Conservation (phyloP, 352 stramenopile genomes). For the Sclerospora graminicola region DNA sequence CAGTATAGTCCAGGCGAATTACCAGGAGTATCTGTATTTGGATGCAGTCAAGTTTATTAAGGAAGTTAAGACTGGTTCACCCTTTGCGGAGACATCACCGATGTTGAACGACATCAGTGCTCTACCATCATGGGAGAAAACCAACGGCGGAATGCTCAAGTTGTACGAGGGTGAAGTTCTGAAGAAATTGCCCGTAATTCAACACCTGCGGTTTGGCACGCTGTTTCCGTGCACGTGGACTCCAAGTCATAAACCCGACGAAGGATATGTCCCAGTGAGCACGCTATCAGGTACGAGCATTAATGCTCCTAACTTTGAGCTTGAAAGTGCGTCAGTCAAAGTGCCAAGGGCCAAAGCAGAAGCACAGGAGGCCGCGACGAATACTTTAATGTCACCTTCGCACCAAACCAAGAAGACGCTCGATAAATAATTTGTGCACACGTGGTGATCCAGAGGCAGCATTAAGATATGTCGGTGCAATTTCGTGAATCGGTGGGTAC, state of each 20-base stretch:
- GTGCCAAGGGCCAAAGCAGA: conserved; percentile 61
- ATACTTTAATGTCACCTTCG: conserved; percentile 44
- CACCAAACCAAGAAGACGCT: conserved; percentile 19
- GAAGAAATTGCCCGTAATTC: conserved; percentile 96
- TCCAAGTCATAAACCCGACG: conserved; percentile 37
- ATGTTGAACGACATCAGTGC: conserved; percentile 91
- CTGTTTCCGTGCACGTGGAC: conserved; percentile 84
- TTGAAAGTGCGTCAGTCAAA: conserved; percentile 45
- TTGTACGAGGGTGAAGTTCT: conserved; percentile 95
- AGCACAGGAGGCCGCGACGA: conserved; percentile 26
- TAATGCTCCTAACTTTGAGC: conserved; percentile 57
- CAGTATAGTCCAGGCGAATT: conserved; percentile 40
- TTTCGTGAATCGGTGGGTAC: conserved; percentile 17
- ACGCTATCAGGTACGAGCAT: conserved; percentile 48
- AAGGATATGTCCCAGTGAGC: conserved; percentile 46
- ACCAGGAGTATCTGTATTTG: conserved; percentile 87
- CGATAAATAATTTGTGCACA: no score
- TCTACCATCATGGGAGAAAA: conserved; percentile 87
- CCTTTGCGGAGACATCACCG: conserved; percentile 90
- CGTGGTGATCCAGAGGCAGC: conserved; percentile 2
- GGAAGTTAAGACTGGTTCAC: conserved; percentile 82
- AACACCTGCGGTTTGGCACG: conserved; percentile 96
- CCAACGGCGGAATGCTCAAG: conserved; percentile 86
- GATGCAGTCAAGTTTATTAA: conserved; percentile 89
- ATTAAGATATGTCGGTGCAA: conserved; percentile 4